Conservation (phyloP, 2,329 filamentous ascomycete species). For the Stemphylium beticola region DNA sequence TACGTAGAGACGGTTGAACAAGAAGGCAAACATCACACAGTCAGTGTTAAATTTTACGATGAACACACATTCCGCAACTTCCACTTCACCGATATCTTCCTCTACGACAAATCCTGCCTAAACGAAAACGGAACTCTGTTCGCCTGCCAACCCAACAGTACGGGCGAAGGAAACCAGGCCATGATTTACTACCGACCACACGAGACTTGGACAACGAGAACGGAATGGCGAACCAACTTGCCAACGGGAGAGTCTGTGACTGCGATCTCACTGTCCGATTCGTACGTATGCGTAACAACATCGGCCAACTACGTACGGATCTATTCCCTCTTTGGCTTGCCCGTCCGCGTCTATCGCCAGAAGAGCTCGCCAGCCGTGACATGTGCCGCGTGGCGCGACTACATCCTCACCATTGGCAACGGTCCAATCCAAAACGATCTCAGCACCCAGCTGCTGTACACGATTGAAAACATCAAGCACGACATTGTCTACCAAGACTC, state of each 20-base stretch:
- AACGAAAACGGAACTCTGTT: constrained; percentile 85
- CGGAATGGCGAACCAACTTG: constrained; percentile 89
- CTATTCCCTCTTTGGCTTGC: constrained; percentile 90
- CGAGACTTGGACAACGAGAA: constrained; percentile 90
- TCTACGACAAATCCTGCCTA: constrained; percentile 95
- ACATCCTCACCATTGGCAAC: constrained; percentile 95
- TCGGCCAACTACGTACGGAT: constrained; percentile 87
- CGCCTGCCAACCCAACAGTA: constrained; percentile 69
- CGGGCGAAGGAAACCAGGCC: constrained; percentile 64
- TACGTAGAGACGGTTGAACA: constrained; percentile 98
- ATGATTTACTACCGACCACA: constrained; percentile 96
- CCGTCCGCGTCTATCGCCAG: constrained; percentile 85
- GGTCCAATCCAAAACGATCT: constrained; percentile 83
- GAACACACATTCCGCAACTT: constrained; percentile 91
- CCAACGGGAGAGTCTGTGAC: constrained; percentile 85
- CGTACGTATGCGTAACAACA: constrained; percentile 88
- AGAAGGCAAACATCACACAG: constrained; percentile 82
- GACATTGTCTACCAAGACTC: constrained; percentile 95
- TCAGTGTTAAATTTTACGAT: constrained; percentile 98
- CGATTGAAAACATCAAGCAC: constrained; percentile 91
- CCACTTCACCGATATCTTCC: constrained; percentile 94
- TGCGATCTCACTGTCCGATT: constrained; percentile 88
- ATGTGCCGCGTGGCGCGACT: constrained; percentile 93
- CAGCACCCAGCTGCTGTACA: constrained; percentile 79
- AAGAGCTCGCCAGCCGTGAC: constrained; percentile 91